Conservation (phyloP, 2,329 filamentous ascomycete species). For the Delphinella strobiligena region DNA sequence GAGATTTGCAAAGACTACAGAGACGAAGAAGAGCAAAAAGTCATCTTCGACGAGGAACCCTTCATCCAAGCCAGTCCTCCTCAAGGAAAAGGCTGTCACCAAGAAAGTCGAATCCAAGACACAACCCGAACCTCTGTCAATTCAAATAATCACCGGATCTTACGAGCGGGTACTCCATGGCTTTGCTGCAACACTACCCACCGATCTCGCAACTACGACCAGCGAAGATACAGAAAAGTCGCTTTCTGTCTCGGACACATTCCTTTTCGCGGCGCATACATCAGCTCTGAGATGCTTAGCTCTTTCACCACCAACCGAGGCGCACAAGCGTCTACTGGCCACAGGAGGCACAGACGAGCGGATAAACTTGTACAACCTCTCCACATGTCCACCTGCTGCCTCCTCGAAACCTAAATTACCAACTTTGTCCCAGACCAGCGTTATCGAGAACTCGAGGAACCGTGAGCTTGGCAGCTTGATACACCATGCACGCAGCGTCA, state of each 20-base stretch:
- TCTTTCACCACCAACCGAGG: slow-evolving; percentile 54
- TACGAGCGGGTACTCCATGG: slow-evolving; percentile 92
- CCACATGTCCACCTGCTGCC: slow-evolving; percentile 43
- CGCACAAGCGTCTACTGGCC: slow-evolving; percentile 74
- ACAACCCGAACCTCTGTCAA: slow-evolving; percentile 30
- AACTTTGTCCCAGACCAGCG: slow-evolving; percentile 56
- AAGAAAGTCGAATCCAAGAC: not conserved
- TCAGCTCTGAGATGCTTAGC: slow-evolving; percentile 85
- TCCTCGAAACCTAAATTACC: slow-evolving; percentile 44
- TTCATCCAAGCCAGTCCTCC: not conserved
- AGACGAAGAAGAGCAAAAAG: slow-evolving; percentile 3
- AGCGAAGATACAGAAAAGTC: slow-evolving; percentile 11
- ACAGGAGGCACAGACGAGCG: slow-evolving; percentile 88
- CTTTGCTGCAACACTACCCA: slow-evolving; percentile 60
- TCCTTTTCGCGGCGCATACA: slow-evolving; percentile 87
- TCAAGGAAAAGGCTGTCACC: not conserved
- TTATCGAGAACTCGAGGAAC: slow-evolving; percentile 77
- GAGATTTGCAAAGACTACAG: slow-evolving; percentile 4
- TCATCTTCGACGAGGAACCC: slow-evolving; percentile 3
- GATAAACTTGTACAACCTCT: slow-evolving; percentile 88
- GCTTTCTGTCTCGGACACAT: slow-evolving; percentile 74
- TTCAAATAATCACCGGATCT: slow-evolving; percentile 81
- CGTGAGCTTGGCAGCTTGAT: slow-evolving; percentile 75
- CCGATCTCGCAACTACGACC: slow-evolving; percentile 14
- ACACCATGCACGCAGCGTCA: slow-evolving; percentile 76